Conservation (phyloP, 345 rosid genomes). For the Syzygium oleosum region DNA sequence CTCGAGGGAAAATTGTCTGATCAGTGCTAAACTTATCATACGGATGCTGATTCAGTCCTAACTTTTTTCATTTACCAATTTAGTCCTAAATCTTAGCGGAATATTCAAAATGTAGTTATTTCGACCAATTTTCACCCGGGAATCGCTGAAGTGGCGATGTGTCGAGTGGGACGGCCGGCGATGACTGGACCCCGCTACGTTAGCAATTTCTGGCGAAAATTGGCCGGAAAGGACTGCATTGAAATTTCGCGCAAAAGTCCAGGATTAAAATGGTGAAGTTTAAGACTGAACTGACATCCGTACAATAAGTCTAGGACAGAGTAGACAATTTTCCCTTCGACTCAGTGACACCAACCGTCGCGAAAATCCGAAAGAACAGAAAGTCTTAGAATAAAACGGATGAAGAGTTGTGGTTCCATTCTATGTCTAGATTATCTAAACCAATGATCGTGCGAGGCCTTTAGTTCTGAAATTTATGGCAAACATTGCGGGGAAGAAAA, state of each 20-base stretch:
- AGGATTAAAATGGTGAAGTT: not conserved
- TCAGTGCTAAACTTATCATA: accelerated
- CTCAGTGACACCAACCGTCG: not conserved
- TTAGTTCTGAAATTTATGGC: too few relatives aligned
- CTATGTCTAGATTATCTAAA: not conserved
- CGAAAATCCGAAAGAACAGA: not conserved
- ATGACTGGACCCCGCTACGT: accelerated
- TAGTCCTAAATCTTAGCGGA: accelerated
- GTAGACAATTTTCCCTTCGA: not conserved
- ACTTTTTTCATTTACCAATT: not conserved
- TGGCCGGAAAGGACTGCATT: not conserved
- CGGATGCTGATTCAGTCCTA: too few relatives aligned
- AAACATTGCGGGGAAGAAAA: not conserved
- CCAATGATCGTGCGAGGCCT: too few relatives aligned
- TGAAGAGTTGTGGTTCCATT: not conserved
- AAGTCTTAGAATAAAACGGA: not conserved
- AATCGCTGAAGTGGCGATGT: not conserved
- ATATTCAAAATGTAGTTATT: not conserved
- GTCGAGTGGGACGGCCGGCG: accelerated
- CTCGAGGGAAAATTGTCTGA: not conserved
- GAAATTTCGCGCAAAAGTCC: too few relatives aligned
- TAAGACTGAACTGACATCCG: accelerated
- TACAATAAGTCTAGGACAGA: too few relatives aligned
- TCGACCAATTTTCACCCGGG: accelerated
- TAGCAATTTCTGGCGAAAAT: accelerated